These are phyloP conservation scores for Monosporascus cannonballus DNA, from an alignment of 2,329 filamentous ascomycete genomes.

Conservation along the genomic window DNA sequence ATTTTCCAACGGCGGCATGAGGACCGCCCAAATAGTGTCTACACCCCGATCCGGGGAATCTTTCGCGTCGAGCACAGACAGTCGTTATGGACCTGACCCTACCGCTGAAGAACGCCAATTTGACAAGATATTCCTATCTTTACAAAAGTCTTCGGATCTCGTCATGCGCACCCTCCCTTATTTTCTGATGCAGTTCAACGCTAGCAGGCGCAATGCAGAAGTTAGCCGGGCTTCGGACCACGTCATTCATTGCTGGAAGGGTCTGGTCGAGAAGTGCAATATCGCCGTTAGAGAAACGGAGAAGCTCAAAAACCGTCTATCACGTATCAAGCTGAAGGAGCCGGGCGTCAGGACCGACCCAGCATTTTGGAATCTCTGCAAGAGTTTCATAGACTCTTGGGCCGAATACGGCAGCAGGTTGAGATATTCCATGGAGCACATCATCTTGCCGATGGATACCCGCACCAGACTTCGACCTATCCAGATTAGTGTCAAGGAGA, in stretches of 20 bases:
- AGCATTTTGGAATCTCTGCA: slow-evolving; percentile 65
- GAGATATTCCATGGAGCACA: slow-evolving; percentile 45
- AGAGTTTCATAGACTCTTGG: slow-evolving; percentile 66
- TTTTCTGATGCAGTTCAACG: slow-evolving; percentile 60
- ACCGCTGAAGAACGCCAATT: slow-evolving; percentile 75
- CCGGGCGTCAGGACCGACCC: slow-evolving; percentile 62
- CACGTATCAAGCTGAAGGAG: slow-evolving; percentile 78
- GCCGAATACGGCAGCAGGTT: slow-evolving; percentile 57
- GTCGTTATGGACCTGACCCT: slow-evolving; percentile 54
- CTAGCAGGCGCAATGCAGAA: slow-evolving; percentile 57
- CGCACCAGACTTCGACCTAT: slow-evolving; percentile 71
- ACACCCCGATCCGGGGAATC: slow-evolving; percentile 81
- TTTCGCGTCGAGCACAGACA: slow-evolving; percentile 52
- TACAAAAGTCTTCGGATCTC: slow-evolving; percentile 68
- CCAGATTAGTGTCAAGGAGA: slow-evolving; percentile 77
- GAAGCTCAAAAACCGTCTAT: slow-evolving; percentile 65
- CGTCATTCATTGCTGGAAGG: slow-evolving; percentile 60
- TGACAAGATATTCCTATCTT: slow-evolving; percentile 72
- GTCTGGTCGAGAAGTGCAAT: slow-evolving; percentile 65
- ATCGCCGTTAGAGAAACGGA: slow-evolving; percentile 68
- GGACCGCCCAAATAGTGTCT: slow-evolving; percentile 47
- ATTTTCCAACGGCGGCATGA: slow-evolving; percentile 42
- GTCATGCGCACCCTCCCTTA: slow-evolving; percentile 66
- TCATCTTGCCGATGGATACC: slow-evolving; percentile 58
- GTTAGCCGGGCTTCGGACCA: slow-evolving; percentile 53